phyloP scores from a whole-genome alignment of 2,329 filamentous ascomycete species.

The Diplodia scrobiculata region DNA sequence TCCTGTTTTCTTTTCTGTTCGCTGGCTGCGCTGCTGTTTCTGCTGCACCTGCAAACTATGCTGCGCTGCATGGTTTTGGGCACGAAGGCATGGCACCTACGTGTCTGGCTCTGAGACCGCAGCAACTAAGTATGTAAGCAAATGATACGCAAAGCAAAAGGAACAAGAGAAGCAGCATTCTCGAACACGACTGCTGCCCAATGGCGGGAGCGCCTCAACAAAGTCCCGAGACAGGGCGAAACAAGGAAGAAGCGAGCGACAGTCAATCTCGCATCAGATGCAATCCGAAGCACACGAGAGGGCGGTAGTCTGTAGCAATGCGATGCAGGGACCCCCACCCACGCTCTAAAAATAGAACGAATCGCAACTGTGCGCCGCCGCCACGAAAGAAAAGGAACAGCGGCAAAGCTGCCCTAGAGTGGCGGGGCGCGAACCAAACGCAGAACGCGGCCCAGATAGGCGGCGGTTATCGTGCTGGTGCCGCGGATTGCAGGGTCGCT shows the following conservation, averaged over 20 bases:
- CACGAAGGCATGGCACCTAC: neutral
- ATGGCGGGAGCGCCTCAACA: neutral
- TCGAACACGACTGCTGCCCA: neutral
- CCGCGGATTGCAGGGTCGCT: too few species aligned
- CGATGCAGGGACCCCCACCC: neutral
- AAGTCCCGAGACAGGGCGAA: conserved; percentile 9
- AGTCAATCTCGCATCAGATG: conserved; percentile 15
- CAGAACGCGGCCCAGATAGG: too few species aligned
- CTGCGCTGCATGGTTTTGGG: neutral
- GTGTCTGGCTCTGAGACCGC: neutral
- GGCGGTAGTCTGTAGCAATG: too few species aligned
- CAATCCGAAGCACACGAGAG: neutral
- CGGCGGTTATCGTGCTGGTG: too few species aligned
- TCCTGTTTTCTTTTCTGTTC: neutral
- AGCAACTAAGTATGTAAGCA: neutral
- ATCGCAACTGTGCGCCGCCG: too few species aligned
- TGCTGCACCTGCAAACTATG: neutral
- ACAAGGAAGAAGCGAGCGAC: neutral
- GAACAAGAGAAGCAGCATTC: neutral
- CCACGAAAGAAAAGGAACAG: too few species aligned
- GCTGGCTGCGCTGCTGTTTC: neutral
- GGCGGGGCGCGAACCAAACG: too few species aligned
- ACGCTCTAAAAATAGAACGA: neutral
- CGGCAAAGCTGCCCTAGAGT: too few species aligned
- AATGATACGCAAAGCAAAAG: neutral